phyloP scores from a whole-genome alignment of 78 protist species.

The Blattamonas nauphoetae region DNA sequence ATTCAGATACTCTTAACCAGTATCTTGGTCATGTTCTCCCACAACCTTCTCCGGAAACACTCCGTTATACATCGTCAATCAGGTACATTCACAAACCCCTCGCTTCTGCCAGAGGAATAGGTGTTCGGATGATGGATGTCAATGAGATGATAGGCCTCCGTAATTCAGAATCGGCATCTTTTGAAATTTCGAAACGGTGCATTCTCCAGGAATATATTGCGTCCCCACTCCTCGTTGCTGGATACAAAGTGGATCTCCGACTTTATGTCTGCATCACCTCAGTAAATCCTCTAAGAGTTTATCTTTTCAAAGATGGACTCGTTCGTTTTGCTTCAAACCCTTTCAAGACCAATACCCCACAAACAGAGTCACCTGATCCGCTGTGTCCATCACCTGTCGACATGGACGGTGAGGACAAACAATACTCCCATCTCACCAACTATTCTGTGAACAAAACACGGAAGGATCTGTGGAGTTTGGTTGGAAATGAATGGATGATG shows the following conservation, averaged over 20 bases:
- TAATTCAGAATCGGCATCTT: too few relatives aligned
- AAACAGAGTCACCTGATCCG: background rate
- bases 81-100: background rate
- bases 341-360: background rate
- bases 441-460: slow-evolving; percentile 51
- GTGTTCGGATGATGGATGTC: background rate
- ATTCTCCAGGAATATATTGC: slow-evolving; percentile 36
- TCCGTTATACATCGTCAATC: too few relatives aligned
- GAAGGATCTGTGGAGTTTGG: slow-evolving; percentile 3
- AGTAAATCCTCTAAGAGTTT: slow-evolving; percentile 38
- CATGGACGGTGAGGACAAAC: background rate
- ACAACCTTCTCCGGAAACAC: too few relatives aligned
- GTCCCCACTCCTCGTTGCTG: slow-evolving; percentile 58
- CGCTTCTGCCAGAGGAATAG: background rate
- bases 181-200: too few relatives aligned
- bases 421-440: slow-evolving; percentile 58
- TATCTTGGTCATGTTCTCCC: too few relatives aligned
- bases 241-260: slow-evolving; percentile 69
- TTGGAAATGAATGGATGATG: background rate
- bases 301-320: slow-evolving; percentile 41
- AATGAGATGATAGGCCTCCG: background rate
- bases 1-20: background rate
- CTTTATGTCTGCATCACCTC: slow-evolving; percentile 53
- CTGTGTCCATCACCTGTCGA: background rate
- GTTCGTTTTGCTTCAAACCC: slow-evolving; percentile 37